Conservation (phyloP, 768 basidiomycete species). For the Termitomyces sp. region DNA sequence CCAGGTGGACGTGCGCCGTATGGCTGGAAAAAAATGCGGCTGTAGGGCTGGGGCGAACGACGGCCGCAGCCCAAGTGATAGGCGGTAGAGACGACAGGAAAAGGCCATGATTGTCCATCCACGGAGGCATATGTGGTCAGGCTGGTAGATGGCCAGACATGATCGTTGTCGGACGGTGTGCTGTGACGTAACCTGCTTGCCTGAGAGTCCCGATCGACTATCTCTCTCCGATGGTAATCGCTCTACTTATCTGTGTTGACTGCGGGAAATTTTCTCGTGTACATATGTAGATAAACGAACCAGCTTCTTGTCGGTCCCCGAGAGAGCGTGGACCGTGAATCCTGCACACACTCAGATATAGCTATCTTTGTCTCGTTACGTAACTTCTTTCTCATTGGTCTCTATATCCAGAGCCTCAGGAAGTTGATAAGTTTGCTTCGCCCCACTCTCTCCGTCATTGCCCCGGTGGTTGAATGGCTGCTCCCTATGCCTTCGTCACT, state of each 20-base stretch:
- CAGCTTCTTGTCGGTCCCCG: not conserved
- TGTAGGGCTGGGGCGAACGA: conserved; percentile 17
- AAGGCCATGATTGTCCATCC: conserved; percentile 11
- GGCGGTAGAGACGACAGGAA: conserved; percentile 18
- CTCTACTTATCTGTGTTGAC: not conserved
- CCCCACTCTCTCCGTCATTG: conserved; percentile 21
- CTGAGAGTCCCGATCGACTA: not conserved
- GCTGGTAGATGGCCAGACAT: not conserved
- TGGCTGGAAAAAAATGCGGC: not conserved
- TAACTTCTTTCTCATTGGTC: conserved; percentile 14
- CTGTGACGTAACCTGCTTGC: conserved; percentile 5
- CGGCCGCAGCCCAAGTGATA: conserved; percentile 24
- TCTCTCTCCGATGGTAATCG: not conserved
- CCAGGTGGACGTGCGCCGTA: conserved; percentile 17
- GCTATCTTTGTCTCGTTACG: conserved; percentile 9
- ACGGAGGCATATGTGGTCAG: not conserved
- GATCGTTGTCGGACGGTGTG: not conserved
- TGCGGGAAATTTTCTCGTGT: not conserved
- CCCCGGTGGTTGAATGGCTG: conserved; percentile 47
- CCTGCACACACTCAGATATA: not conserved
- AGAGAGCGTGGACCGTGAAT: not conserved
- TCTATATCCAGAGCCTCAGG: conserved; percentile 4
- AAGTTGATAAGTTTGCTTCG: conserved; percentile 8
- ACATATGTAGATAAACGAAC: not conserved
- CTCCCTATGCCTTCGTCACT: conserved; percentile 81